Base-by-base conservation (phyloP, 2,329 filamentous ascomycete species). In the Coleophoma crateriformis region DNA sequence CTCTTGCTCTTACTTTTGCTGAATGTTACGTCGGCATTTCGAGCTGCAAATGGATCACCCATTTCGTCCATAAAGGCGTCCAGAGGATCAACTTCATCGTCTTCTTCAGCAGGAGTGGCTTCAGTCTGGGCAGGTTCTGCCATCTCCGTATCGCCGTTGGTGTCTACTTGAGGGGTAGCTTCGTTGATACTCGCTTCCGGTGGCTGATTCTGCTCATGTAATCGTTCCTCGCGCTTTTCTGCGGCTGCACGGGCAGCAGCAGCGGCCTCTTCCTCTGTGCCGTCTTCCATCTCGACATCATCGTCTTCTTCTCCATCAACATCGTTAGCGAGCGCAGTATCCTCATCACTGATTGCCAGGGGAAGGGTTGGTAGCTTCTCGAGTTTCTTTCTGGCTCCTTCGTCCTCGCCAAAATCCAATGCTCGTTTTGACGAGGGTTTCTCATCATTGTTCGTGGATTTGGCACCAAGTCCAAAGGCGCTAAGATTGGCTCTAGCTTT, bases 1-100 rank as follows among this genome's bases (percentile, higher is more conserved):
- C 76, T 76, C 44, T 70, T 72, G 50, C 51, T 56, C 50, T 61
- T 61, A 42, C 34, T 59, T 49, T 61, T 67, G 42, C 54, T 57
- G 48, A 61, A 62, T 7, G 44, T 59, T 46, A 46, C 48, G 32
- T 48, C 61, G 19, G 48, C 61, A 54, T 69, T 71, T 50, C 69
- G 72, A n/a, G 66, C 62, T 10, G 71, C 68, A 41, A 67, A 67
- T 14, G 78, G 67, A 49, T 81, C 77, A 3, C 72, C 72, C 45
- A 87, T 68, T 37, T 77, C 68, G 48, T 78, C 75, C 94, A 99
- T 99, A 72, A 95, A 99, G n/a, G 90, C 92, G 71, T 99, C 94
- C 35, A 99, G 74, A 7, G 94, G 90, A 66, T 99, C 94, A 34
- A 94, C 71, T 33, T 88, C 82, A 42, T 90, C 88, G 48, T 90